These are phyloP conservation scores for Tillandsia fasciculata DNA, from an alignment of 176 grass and related monocot species.

Conservation along the genomic window DNA sequence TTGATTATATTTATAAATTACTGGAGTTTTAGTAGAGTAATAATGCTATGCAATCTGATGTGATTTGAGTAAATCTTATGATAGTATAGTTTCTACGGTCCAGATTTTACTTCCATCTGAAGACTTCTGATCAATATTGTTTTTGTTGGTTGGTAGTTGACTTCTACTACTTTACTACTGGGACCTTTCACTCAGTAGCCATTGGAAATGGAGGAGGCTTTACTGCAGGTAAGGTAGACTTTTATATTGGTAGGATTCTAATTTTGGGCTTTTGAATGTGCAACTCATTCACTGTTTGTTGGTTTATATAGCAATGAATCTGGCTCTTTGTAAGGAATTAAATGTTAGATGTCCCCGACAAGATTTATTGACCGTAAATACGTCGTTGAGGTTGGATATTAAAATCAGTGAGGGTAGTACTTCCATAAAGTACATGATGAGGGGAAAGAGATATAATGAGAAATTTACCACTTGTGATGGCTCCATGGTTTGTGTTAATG, in stretches of 20 bases:
- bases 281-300: not conserved
- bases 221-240: constrained; percentile 14
- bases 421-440: too few species aligned
- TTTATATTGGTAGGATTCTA: not conserved
- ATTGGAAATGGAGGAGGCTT: constrained; percentile 14
- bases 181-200: not conserved
- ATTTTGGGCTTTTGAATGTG: constrained; percentile 1
- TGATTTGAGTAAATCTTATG: not conserved
- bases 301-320: not conserved
- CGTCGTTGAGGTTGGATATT: not conserved
- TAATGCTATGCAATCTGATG: too few species aligned
- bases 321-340: not conserved
- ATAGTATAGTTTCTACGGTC: not conserved
- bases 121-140: not conserved
- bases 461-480: not conserved
- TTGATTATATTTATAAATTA: not conserved
- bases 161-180: not conserved
- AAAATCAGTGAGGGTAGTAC: not conserved
- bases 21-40: not conserved
- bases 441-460: not conserved
- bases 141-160: not conserved
- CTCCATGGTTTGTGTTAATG: not conserved
- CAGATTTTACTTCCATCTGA: not conserved
- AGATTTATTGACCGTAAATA: not conserved
- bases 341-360: constrained; percentile 1